Conservation (phyloP, 2,329 filamentous ascomycete genomes). For the Trichoderma arundinaceum region DNA sequence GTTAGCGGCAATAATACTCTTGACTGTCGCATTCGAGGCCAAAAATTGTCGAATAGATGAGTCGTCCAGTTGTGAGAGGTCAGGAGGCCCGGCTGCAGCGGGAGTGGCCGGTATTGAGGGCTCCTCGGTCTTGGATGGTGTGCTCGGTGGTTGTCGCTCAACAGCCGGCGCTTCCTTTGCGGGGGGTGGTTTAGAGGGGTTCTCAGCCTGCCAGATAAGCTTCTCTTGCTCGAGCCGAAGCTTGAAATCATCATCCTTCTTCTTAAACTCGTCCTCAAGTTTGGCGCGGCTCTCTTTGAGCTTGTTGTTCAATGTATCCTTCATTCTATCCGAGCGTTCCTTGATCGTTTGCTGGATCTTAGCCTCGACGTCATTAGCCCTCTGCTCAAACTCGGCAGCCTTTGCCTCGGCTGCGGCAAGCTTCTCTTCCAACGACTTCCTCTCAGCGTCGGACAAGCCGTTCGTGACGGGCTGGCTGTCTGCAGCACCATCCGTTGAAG, state of each 20-base stretch:
- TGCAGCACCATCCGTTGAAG: background rate
- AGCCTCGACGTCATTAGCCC: slow-evolving; percentile 68
- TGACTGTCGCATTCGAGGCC: slow-evolving; percentile 61
- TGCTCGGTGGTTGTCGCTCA: slow-evolving; percentile 41
- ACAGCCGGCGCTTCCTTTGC: slow-evolving; percentile 38
- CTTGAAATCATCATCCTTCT: slow-evolving; percentile 59
- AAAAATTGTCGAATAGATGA: slow-evolving; percentile 63
- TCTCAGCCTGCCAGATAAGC: slow-evolving; percentile 65
- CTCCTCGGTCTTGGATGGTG: slow-evolving; percentile 49
- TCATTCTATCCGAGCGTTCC: slow-evolving; percentile 71
- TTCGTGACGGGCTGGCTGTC: slow-evolving; percentile 33
- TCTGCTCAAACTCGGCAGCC: slow-evolving; percentile 68
- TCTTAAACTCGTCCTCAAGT: slow-evolving; percentile 59
- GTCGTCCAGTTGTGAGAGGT: slow-evolving; percentile 59
- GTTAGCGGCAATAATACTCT: slow-evolving; percentile 63
- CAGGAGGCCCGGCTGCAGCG: slow-evolving; percentile 45
- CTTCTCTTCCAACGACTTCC: slow-evolving; percentile 65
- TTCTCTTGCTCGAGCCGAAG: slow-evolving; percentile 67
- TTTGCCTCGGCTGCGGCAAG: slow-evolving; percentile 65
- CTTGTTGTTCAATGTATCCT: slow-evolving; percentile 69
- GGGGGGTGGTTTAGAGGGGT: slow-evolving; percentile 39
- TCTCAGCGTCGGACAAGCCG: slow-evolving; percentile 61
- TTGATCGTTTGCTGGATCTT: slow-evolving; percentile 66
- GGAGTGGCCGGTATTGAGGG: slow-evolving; percentile 44
- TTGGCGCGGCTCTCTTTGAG: slow-evolving; percentile 68